Percentiles rank a stretch among this genome's conserved stretches.
These are phyloP conservation scores for Populus simonii DNA, from an alignment of 345 rosid species.

Conservation along the genomic window DNA sequence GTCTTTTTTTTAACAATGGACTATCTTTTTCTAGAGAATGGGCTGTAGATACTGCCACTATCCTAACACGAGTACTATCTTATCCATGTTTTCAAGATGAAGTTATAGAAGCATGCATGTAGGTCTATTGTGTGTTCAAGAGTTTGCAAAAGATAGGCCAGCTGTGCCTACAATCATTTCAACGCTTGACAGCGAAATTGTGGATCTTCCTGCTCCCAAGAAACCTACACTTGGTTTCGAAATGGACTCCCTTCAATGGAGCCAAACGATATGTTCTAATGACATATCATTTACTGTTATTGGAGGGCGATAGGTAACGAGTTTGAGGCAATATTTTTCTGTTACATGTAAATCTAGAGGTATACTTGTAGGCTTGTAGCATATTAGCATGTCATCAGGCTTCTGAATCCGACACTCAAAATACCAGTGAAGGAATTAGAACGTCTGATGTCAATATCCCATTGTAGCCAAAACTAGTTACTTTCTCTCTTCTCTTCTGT, in stretches of 20 bases:
- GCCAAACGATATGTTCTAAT: neutral
- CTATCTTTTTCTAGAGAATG: too few species aligned
- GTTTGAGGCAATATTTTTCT: neutral
- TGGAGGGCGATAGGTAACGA: neutral
- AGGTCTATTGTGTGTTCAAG: constrained; percentile 21
- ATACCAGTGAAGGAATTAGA: too few species aligned
- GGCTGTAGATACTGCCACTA: too few species aligned
- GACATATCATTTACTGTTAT: neutral
- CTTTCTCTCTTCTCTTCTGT: too few species aligned
- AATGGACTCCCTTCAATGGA: constrained; percentile 1
- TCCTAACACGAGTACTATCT: neutral
- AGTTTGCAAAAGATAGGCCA: constrained; percentile 11
- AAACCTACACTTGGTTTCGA: neutral
- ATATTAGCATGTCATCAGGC: too few species aligned
- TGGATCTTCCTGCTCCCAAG: constrained; percentile 14
- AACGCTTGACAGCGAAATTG: constrained; percentile 15
- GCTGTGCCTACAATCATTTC: neutral
- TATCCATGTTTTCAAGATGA: neutral
- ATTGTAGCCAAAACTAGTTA: too few species aligned
- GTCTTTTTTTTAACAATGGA: too few species aligned
- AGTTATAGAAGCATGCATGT: constrained; percentile 15
- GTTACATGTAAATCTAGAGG: too few species aligned
- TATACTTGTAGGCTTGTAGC: too few species aligned
- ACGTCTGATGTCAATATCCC: too few species aligned
- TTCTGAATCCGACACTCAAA: too few species aligned